Conservation (phyloP, 495 filamentous ascomycete species). For the Cenococcum geophilum region DNA sequence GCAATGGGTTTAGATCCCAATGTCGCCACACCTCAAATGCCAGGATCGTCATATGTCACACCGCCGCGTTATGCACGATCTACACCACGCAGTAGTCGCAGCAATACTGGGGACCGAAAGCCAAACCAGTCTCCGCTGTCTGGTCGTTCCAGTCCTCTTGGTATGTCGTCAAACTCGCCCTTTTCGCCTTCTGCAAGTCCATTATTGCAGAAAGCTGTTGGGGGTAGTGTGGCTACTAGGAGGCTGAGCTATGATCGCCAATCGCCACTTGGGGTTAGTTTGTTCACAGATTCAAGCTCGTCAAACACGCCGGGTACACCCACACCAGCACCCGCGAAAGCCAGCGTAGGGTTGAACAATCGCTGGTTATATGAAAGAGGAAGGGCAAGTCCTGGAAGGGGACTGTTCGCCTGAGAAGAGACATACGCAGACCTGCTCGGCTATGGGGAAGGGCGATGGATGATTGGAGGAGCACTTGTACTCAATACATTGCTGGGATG, state of each 20-base stretch:
- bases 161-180: slow-evolving; percentile 17
- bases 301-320: slow-evolving; percentile 52
- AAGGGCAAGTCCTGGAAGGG: slow-evolving; percentile 42
- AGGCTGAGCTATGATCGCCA: slow-evolving; percentile 57
- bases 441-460: not conserved
- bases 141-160: slow-evolving; percentile 39
- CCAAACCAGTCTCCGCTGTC: slow-evolving; percentile 50
- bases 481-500: not conserved
- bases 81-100: slow-evolving; percentile 46
- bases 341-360: slow-evolving; percentile 69
- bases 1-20: slow-evolving; percentile 80
- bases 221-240: slow-evolving; percentile 44
- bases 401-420: slow-evolving; percentile 30
- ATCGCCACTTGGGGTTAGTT: slow-evolving; percentile 47
- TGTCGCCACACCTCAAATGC: slow-evolving; percentile 61
- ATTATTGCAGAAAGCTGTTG: slow-evolving; percentile 62
- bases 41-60: slow-evolving; percentile 52
- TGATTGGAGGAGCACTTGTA: not conserved
- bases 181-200: slow-evolving; percentile 56
- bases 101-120: slow-evolving; percentile 35
- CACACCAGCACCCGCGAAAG: slow-evolving; percentile 58
- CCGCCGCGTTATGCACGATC: slow-evolving; percentile 83
- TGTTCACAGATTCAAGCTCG: slow-evolving; percentile 42
- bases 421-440: not conserved
- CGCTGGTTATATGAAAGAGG: slow-evolving; percentile 89